Evolutionary conservation across 78 protist genomes (phyloP).

Genomic region (Fonticula alba): DNA sequence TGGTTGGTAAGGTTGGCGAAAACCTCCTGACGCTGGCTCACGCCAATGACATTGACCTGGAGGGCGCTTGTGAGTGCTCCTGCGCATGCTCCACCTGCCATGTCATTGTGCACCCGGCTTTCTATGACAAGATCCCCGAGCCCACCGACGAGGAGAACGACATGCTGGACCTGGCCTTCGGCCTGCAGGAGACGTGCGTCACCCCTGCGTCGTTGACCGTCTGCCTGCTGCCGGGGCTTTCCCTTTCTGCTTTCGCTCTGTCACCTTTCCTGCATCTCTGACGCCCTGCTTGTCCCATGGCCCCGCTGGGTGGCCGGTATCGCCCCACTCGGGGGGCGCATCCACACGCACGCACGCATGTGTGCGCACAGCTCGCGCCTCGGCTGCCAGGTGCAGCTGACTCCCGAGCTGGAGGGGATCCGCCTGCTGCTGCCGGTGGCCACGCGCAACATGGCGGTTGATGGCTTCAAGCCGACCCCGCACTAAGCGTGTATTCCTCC

Average conservation of each 20-base stretch:
- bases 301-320: not conserved
- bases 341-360: not conserved
- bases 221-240: too few species aligned
- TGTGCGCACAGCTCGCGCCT: constrained; percentile 23
- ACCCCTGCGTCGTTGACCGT: too few species aligned
- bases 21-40: constrained; percentile 43
- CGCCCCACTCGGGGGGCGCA: not conserved
- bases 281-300: not conserved
- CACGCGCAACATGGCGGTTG: too few species aligned
- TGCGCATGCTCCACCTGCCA: constrained; percentile 76
- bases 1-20: constrained; percentile 1
- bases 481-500: too few species aligned
- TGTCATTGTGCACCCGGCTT: constrained; percentile 19
- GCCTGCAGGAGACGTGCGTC: constrained; percentile 34
- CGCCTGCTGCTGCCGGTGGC: too few species aligned
- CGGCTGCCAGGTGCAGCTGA: constrained; percentile 43
- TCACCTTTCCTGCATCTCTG: too few species aligned
- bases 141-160: constrained; percentile 60
- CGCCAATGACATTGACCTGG: constrained; percentile 42
- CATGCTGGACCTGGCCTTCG: constrained; percentile 68
- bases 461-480: too few species aligned
- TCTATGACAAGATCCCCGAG: constrained; percentile 30
- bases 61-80: constrained; percentile 59
- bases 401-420: constrained; percentile 34
- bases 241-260: too few species aligned